Conservation (phyloP, 441 rosid species). For the Populus hybrid region DNA sequence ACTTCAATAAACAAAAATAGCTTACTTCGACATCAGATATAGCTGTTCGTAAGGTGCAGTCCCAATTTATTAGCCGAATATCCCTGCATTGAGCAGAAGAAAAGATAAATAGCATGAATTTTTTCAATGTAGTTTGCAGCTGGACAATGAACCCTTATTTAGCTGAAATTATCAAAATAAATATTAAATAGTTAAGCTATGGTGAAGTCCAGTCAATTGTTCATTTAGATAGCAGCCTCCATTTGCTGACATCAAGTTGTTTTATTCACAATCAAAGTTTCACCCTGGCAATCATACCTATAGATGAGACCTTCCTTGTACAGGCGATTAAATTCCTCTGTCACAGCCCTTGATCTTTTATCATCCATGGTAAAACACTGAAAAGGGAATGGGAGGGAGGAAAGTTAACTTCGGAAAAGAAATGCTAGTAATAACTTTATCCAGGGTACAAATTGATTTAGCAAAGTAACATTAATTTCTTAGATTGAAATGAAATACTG, state of each 20-base stretch:
- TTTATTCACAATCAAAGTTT: not conserved
- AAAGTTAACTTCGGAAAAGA: not conserved
- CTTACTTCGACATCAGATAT: slow-evolving; percentile 90
- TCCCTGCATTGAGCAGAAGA: slow-evolving; percentile 45
- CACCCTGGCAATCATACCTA: slow-evolving; percentile 40
- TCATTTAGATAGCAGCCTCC: not conserved
- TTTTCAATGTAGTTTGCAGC: not conserved
- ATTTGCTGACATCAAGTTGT: not conserved
- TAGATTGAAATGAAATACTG: not conserved
- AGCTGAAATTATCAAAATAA: not conserved
- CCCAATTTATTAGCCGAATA: slow-evolving; percentile 87
- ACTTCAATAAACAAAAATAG: slow-evolving; percentile 15
- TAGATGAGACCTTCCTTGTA: slow-evolving; percentile 78
- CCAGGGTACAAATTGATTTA: not conserved
- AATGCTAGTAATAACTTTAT: not conserved
- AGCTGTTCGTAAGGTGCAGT: slow-evolving; percentile 78
- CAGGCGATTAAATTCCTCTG: slow-evolving; percentile 72
- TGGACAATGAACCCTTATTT: not conserved
- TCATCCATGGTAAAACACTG: slow-evolving; percentile 98
- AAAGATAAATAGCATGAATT: not conserved
- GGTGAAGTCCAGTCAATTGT: not conserved
- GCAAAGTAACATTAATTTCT: not conserved
- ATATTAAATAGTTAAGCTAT: not conserved
- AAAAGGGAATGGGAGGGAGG: slow-evolving; percentile 14
- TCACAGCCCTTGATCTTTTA: slow-evolving; percentile 77